A percentile compares a stretch with the other conserved stretches of the same genome.
These are phyloP conservation scores for Phytophthora europaea DNA, from an alignment of 352 stramenopile genomes.

Conservation along the genomic window DNA sequence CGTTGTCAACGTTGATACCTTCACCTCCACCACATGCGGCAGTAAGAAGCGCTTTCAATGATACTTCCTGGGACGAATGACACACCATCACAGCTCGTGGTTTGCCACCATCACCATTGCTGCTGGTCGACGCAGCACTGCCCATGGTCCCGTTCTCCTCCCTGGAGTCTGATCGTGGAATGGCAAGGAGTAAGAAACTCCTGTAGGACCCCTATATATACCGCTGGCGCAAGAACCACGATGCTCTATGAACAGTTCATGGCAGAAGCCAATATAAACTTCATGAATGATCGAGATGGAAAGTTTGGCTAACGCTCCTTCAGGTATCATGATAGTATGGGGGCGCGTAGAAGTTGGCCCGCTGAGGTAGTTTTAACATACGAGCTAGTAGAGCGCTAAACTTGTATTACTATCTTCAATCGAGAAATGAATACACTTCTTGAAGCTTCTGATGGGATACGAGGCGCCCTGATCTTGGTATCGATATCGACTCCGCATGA, in stretches of 20 bases:
- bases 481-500: too few relatives aligned
- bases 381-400: too few relatives aligned
- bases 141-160: conserved; percentile 10
- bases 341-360: too few relatives aligned
- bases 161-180: background rate
- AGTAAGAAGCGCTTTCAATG: conserved; percentile 13
- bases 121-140: conserved; percentile 26
- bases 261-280: background rate
- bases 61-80: conserved; percentile 27
- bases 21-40: background rate
- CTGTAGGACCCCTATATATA: background rate
- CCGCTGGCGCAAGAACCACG: background rate
- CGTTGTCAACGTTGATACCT: conserved; percentile 7
- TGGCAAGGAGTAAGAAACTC: background rate
- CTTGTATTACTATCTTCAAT: too few relatives aligned
- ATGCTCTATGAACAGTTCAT: background rate
- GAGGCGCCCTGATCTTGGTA: too few relatives aligned
- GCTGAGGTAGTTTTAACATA: too few relatives aligned
- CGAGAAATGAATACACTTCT: too few relatives aligned
- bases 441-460: too few relatives aligned
- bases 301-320: too few relatives aligned
- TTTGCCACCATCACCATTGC: conserved; percentile 7
- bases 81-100: conserved; percentile 26
- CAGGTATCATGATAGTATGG: too few relatives aligned
- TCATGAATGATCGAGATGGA: too few relatives aligned